Base-by-base conservation (phyloP, 2,329 filamentous ascomycete species). In the Gyromitra esculenta region DNA sequence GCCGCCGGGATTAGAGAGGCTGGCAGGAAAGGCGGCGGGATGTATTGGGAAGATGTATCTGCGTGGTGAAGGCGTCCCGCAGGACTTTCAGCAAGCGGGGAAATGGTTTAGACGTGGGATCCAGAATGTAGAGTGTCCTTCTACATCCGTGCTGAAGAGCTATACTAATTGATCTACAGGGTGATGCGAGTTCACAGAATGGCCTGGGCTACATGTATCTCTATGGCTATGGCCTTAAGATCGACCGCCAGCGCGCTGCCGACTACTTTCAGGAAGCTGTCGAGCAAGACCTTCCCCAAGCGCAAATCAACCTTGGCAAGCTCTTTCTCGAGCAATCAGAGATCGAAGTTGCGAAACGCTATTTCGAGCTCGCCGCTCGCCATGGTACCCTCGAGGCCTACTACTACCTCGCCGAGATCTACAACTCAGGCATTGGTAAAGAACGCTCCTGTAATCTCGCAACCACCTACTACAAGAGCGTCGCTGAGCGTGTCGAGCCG, bases 331-430 rank as follows among this genome's bases (percentile, higher is more conserved):
- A 97, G 80, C 93, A 96, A 82, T 94, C 93, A 18, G 82, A 81
- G 35, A 65, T 82, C 5, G 81, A 79, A 15, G 90, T 91, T 0
- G 94, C 94, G 1, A 91, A 90, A 76, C 90, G 91, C 79, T 97
- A 96, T 83, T 97, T 97, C 81, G 94, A 97, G 81, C 87, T 95
- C 62, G 94, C 94, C 4, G 91, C 91, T 52, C 87, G 92, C 31
- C 93, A 93, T 82, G 91, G 91, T 13, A 92, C 94, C 81, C 91
- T 97, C 77, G 94, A 97, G 83, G 92, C 94, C 0, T 93, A 92
- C 82, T 97, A 97, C 84, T 97, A 97, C 82, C 88, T 97, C 2
- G 94, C 93, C 1, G 94, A 97, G 84, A 89, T 97, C 85, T 91
- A 90, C 31, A 89, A 94, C 80, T 89, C 92, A 78, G 94, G 92